Evolutionary conservation across 768 basidiomycete species (phyloP), one percentile per base, ranked within the genome.

Genomic region (Auriscalpium microsporum): DNA sequence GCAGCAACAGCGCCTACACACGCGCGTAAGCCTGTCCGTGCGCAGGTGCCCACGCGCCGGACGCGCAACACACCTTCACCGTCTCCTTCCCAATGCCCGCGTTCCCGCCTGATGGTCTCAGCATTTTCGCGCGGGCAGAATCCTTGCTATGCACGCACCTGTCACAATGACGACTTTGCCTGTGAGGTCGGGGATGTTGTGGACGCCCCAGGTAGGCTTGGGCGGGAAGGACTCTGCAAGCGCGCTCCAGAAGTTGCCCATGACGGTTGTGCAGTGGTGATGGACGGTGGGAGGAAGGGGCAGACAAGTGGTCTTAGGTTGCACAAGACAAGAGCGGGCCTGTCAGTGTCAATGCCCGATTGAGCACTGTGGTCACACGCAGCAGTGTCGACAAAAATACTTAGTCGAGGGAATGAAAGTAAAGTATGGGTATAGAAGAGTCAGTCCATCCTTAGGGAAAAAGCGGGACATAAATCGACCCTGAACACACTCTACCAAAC

Each of bases 51-150:
- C 19, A 14, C 40, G 14, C 17, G 14, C 11, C 14, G 2, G 19
- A 35, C 33, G 23, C 21, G 16, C 21, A 11, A 9, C 10, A 42
- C 33, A 58, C 59, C 44, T 54, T 54, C 6, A 51, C 57, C 10
- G 54, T 60, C 54, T 58, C 59, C 35, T 45, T 60, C 40, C 59
- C 59, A 33, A 60, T 37, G 5, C 57, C 59, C 13, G 37, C 28
- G 50, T 46, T 50, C 3, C 54, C 57, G 2, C 59, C 59, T 28
- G 1, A 35, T 14, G 3, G 36, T 21, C 44, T 8, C 13, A 35
- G 9, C 19, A 9, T 14, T 10, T 1, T 45, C 19, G n/a, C n/a
- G 23, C 8, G 8, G 7, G 16, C 14, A 1, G 10, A 3, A 45
- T 10, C 28, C 13, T 10, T 17, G 6, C 11, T 6, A 34, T 13